These are phyloP conservation scores for Rubia yunnanensis DNA, from an alignment of 257 asterid species.

Conservation along the genomic window DNA sequence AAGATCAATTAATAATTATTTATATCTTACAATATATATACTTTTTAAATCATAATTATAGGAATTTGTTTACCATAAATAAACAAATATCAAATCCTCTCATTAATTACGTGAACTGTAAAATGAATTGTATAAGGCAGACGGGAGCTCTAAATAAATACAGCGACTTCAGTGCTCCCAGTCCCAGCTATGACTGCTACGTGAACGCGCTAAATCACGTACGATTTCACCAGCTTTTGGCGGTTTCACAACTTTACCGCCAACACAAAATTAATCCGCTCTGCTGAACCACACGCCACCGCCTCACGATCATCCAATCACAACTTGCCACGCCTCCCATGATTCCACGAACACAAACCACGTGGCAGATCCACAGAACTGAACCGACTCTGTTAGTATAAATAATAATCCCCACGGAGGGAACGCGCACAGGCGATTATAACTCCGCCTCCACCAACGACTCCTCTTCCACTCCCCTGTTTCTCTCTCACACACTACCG, in stretches of 20 bases:
- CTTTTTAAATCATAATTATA: too few species aligned
- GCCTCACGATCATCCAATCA: slow-evolving; percentile 1
- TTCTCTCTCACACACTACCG: slow-evolving; percentile 3
- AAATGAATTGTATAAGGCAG: too few species aligned
- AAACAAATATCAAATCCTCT: too few species aligned
- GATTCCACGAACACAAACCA: background rate
- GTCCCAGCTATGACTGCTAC: background rate
- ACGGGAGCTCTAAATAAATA: background rate
- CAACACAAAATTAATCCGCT: background rate
- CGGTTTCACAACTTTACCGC: slow-evolving; percentile 8
- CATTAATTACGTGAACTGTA: too few species aligned
- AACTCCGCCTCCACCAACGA: background rate
- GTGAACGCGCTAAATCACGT: background rate
- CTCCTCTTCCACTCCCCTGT: background rate
- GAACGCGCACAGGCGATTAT: background rate
- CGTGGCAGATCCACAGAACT: background rate
- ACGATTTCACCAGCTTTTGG: background rate
- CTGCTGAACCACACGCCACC: background rate
- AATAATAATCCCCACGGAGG: background rate
- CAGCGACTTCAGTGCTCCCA: background rate
- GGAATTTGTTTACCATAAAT: too few species aligned
- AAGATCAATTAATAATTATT: too few species aligned
- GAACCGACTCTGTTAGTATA: background rate
- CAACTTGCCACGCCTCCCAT: background rate
- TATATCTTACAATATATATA: too few species aligned